Evolutionary conservation across 108 stramenopile species (phyloP).

Genomic region (Aurantiochytrium sp.): DNA sequence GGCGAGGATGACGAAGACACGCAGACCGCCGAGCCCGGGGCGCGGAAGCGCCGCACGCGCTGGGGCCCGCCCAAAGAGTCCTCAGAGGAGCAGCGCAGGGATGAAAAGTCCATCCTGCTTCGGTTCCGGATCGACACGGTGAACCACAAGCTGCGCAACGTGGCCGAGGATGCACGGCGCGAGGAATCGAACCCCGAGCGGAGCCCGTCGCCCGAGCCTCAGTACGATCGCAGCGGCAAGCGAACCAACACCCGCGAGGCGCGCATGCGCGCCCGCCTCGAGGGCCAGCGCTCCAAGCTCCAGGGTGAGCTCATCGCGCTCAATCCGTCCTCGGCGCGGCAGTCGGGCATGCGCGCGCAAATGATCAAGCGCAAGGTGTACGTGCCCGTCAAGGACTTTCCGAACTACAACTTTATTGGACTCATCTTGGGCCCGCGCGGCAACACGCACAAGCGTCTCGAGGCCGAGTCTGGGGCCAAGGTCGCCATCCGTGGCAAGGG

Average conservation of each 20-base stretch:
- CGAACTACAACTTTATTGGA: constrained; percentile 90
- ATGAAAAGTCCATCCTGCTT: not conserved
- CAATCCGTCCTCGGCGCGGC: constrained; percentile 49
- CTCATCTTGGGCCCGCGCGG: constrained; percentile 86
- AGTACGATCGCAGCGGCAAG: constrained; percentile 87
- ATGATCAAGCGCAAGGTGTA: constrained; percentile 71
- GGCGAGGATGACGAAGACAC: not conserved
- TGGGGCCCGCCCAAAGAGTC: not conserved
- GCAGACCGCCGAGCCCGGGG: not conserved
- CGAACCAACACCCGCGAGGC: constrained; percentile 88
- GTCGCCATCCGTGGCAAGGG: constrained; percentile 96
- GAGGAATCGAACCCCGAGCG: constrained; percentile 53
- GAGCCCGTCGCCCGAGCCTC: constrained; percentile 58
- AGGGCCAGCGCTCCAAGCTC: constrained; percentile 71
- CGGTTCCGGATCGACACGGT: not conserved
- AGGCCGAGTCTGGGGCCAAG: constrained; percentile 90
- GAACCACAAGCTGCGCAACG: constrained; percentile 39
- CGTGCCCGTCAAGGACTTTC: constrained; percentile 83
- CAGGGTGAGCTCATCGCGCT: constrained; percentile 81
- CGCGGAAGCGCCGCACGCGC: not conserved
- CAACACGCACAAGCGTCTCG: constrained; percentile 96
- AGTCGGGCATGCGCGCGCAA: constrained; percentile 41
- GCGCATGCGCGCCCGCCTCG: constrained; percentile 81
- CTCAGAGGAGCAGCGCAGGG: not conserved
- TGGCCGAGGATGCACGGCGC: constrained; percentile 46